Base-by-base conservation (phyloP, 2,329 filamentous ascomycete species). In the Fusarium miscanthi region DNA sequence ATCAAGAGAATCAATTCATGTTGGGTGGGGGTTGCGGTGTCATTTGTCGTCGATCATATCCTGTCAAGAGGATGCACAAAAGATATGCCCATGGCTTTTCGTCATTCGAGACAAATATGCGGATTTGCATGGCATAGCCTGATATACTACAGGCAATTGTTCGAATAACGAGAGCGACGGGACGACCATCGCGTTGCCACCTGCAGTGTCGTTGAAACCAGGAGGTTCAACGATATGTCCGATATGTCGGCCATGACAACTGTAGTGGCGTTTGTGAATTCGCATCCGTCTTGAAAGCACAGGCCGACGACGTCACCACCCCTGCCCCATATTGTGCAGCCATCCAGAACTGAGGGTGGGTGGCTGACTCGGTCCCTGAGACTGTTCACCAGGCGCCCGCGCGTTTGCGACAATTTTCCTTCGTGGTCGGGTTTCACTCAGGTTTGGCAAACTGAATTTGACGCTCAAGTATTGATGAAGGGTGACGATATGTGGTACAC, bases 31-130 rank as follows among this genome's bases (percentile, higher is more conserved):
- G 57, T 58, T 60, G 59, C 52, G 53, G 70, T 74, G 58, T 63
- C 69, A 74, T 71, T 56, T 38, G 49, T 76, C 42, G 69, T 73
- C 59, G 64, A 73, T 76, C 74, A 70, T 76, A 56, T 59, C 60
- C 64, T 66, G 58, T 68, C 67, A 59, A 63, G 58, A 71, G 53
- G 60, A 71, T 67, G 53, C 54, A 35, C 38, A 68, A 60, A 48
- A 67, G 30, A 49, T 40, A 59, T 53, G 57, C 27, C 53, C 54
- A 65, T 59, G 46, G 31, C 46, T 58, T 56, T 68, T 61, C 54
- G 62, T 62, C 54, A 71, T 72, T 69, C 42, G 35, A 63, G 37
- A 54, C 21, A 59, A 64, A 58, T 37, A 68, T 64, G 49, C 46
- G 45, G 53, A 52, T 40, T 56, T 41, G 46, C 58, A 54, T 65